These are phyloP conservation scores for Eutrema heterophyllum DNA, from an alignment of 345 rosid genomes.

Conservation along the genomic window DNA sequence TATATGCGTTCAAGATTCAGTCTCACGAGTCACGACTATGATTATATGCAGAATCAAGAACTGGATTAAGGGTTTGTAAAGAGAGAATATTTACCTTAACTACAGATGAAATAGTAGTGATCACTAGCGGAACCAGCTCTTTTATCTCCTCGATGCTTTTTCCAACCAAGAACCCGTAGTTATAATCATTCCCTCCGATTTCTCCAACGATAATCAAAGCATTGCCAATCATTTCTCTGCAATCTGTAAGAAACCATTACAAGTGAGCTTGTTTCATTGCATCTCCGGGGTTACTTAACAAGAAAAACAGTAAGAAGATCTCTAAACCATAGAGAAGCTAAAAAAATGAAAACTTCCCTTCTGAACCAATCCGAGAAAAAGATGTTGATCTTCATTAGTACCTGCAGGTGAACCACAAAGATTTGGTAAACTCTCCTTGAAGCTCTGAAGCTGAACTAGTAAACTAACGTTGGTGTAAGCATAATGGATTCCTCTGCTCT, in stretches of 20 bases:
- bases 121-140: conserved; percentile 36
- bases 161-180: conserved; percentile 18
- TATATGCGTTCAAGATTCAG: neutral
- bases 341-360: neutral
- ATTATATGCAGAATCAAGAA: neutral
- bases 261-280: neutral
- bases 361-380: neutral
- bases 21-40: neutral
- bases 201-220: conserved; percentile 51
- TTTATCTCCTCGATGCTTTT: conserved; percentile 16
- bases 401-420: conserved; percentile 34
- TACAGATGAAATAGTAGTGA: conserved; percentile 23
- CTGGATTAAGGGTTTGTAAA: neutral
- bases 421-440: conserved; percentile 34
- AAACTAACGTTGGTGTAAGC: conserved; percentile 31
- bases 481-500: conserved; percentile 28
- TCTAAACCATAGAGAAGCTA: neutral
- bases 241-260: conserved; percentile 23
- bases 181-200: conserved; percentile 57
- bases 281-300: neutral
- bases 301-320: neutral
- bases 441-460: conserved; percentile 33
- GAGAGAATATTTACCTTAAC: conserved; percentile 29
- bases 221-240: conserved; percentile 22
- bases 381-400: neutral